These are phyloP conservation scores for Pleurotus eryngii DNA, from an alignment of 768 basidiomycete species.

Conservation along the genomic window DNA sequence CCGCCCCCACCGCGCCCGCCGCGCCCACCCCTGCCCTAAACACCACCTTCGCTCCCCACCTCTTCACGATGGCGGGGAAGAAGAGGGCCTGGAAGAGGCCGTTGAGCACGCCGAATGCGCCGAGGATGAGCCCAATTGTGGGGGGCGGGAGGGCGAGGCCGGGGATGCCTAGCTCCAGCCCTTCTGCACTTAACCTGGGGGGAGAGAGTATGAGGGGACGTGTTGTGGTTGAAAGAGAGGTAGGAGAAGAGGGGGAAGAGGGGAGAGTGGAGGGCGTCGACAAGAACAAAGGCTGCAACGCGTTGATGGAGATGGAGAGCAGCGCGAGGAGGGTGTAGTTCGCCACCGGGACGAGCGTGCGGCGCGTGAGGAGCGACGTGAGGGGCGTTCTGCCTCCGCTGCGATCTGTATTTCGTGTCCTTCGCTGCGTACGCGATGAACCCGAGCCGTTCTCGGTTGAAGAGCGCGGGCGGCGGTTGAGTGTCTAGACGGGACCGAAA, in stretches of 20 bases:
- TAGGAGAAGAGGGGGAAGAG: no score
- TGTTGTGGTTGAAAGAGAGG: no score
- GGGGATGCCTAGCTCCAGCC: slow-evolving; percentile 23
- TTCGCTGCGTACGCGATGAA: no score
- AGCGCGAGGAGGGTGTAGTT: slow-evolving; percentile 43
- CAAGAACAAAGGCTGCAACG: slow-evolving; percentile 43
- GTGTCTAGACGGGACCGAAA: no score
- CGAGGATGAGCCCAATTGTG: slow-evolving; percentile 37
- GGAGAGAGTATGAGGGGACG: no score
- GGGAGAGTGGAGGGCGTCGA: slow-evolving; percentile 27
- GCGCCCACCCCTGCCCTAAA: slow-evolving; percentile 26
- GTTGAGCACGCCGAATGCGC: slow-evolving; percentile 32
- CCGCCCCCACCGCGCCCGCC: no score
- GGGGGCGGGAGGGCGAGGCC: slow-evolving; percentile 39
- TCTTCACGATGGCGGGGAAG: slow-evolving; percentile 27
- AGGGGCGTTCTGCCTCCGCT: slow-evolving; percentile 14
- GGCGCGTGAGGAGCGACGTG: slow-evolving; percentile 25
- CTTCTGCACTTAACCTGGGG: no score
- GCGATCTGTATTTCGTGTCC: no score
- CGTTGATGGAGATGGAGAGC: slow-evolving; percentile 34
- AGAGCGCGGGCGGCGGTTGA: background rate
- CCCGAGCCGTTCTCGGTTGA: no score
- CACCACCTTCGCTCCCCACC: slow-evolving; percentile 32
- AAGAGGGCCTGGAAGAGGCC: slow-evolving; percentile 33
- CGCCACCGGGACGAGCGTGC: slow-evolving; percentile 39